Conservation (phyloP, 495 filamentous ascomycete genomes). For the Daldinia vernicosa region DNA sequence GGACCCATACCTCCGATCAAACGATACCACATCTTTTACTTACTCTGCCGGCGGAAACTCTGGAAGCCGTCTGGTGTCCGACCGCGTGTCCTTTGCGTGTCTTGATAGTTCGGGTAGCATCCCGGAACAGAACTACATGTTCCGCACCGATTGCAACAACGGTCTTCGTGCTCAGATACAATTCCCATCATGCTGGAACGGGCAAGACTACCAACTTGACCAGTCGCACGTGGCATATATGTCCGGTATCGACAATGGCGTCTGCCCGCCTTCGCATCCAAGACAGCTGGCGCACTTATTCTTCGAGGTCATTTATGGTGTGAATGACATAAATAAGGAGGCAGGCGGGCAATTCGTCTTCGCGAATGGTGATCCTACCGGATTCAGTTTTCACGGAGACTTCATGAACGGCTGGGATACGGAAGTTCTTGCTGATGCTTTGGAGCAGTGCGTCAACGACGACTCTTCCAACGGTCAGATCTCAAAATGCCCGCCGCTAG, state of each 20-base stretch:
- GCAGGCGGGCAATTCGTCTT: conserved; percentile 67
- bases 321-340: conserved; percentile 57
- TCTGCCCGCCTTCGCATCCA: conserved; percentile 68
- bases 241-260: conserved; percentile 58
- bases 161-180: conserved; percentile 65
- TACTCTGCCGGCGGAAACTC: conserved; percentile 32
- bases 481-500: conserved; percentile 59
- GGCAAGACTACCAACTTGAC: conserved; percentile 62
- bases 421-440: conserved; percentile 63
- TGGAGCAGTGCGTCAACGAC: conserved; percentile 62
- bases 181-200: conserved; percentile 64
- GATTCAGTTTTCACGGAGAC: conserved; percentile 69
- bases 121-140: conserved; percentile 62
- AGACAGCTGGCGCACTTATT: conserved; percentile 67
- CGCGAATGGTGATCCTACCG: conserved; percentile 64
- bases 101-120: conserved; percentile 49
- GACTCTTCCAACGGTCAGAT: conserved; percentile 58
- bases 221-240: conserved; percentile 65
- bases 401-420: conserved; percentile 77
- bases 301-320: conserved; percentile 70
- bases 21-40: conserved; percentile 45
- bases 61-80: conserved; percentile 45
- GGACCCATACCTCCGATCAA: conserved; percentile 47
- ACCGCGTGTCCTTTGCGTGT: conserved; percentile 53
- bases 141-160: conserved; percentile 58